These are phyloP conservation scores for Fusarium nygamai DNA, from an alignment of 2,329 filamentous ascomycete species.

Conservation along the genomic window DNA sequence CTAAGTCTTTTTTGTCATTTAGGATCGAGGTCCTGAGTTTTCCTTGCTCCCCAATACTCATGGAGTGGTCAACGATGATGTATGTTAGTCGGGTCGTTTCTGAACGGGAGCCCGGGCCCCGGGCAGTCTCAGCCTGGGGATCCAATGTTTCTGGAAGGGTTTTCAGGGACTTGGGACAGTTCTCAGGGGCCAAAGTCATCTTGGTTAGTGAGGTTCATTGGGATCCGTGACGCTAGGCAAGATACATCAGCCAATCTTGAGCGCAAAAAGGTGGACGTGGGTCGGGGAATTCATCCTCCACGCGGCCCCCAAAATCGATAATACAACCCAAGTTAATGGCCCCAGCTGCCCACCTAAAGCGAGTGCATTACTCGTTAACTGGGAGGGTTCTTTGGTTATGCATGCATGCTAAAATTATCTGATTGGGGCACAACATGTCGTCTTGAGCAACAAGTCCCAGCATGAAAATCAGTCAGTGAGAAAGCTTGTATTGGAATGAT, in stretches of 20 bases:
- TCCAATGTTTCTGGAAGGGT: constrained; percentile 26
- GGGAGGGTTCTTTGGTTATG: neutral
- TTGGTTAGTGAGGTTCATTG: constrained; percentile 8
- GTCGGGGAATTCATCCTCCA: constrained; percentile 12
- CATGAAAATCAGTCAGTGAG: neutral
- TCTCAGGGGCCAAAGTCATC: constrained; percentile 20
- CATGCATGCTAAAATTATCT: neutral
- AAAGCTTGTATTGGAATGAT: constrained; percentile 19
- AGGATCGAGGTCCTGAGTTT: neutral
- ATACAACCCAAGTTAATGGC: neutral
- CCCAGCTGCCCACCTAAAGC: constrained; percentile 9
- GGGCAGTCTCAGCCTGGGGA: neutral
- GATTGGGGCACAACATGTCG: neutral
- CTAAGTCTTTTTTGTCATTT: neutral
- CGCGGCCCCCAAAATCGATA: constrained; percentile 10
- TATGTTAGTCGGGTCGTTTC: neutral
- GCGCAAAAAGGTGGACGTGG: constrained; percentile 5
- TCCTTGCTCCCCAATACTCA: neutral
- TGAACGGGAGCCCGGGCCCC: neutral
- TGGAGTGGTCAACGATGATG: neutral
- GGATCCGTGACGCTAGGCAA: constrained; percentile 11
- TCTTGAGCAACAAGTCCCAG: neutral
- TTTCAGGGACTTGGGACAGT: constrained; percentile 25
- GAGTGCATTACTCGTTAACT: neutral
- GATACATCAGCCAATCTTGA: constrained; percentile 14